These are phyloP conservation scores for Furcasterigmium furcatum DNA, from an alignment of 2,329 filamentous ascomycete genomes.

Conservation along the genomic window DNA sequence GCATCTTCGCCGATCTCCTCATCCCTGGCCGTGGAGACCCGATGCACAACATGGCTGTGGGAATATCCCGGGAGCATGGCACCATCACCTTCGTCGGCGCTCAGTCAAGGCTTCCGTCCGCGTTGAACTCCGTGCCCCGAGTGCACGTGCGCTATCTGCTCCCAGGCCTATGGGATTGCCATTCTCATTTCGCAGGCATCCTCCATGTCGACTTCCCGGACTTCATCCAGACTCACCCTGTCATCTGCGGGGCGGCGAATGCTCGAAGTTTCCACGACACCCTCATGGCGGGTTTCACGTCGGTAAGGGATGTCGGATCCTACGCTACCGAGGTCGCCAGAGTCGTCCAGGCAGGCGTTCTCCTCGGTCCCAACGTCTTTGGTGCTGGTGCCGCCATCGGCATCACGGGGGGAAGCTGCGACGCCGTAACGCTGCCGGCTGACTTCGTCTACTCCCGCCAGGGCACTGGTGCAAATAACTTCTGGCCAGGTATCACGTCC, in stretches of 20 bases:
- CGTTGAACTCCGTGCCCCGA: background rate
- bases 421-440: constrained; percentile 32
- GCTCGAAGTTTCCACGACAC: constrained; percentile 35
- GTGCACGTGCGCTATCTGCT: constrained; percentile 39
- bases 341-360: constrained; percentile 28
- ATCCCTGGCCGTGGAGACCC: constrained; percentile 44
- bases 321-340: constrained; percentile 30
- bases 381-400: constrained; percentile 37
- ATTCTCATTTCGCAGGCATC: constrained; percentile 42
- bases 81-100: constrained; percentile 37
- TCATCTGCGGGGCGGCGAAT: constrained; percentile 35
- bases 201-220: constrained; percentile 9
- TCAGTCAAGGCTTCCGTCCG: background rate
- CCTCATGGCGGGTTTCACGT: constrained; percentile 46
- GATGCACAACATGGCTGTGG: constrained; percentile 31
- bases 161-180: constrained; percentile 52
- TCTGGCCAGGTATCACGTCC: constrained; percentile 8
- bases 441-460: background rate
- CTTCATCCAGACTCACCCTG: constrained; percentile 16
- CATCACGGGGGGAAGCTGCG: constrained; percentile 47
- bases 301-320: constrained; percentile 44
- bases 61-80: constrained; percentile 27
- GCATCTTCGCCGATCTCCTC: constrained; percentile 29
- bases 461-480: background rate
- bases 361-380: constrained; percentile 47